Evolutionary conservation across 805 yeast species (phyloP).

Genomic region (Kuraishia floccosa): DNA sequence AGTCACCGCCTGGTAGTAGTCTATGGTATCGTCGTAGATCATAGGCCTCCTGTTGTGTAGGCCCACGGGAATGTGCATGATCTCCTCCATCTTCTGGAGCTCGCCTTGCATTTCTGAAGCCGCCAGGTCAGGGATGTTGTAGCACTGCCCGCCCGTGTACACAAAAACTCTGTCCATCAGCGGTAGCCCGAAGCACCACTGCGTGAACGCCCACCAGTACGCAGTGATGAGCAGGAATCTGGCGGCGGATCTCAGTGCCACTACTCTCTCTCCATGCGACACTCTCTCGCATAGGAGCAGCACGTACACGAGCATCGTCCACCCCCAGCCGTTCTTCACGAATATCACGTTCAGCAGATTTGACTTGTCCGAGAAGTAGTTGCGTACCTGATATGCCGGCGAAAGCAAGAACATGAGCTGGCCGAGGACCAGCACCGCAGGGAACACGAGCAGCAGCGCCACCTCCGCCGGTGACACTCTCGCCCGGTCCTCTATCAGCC

Average conservation of each 20-base stretch:
- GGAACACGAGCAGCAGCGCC: conserved; percentile 14
- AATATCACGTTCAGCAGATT: conserved; percentile 63
- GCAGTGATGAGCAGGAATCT: conserved; percentile 46
- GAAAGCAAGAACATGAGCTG: conserved; percentile 34
- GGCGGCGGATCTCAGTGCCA: conserved; percentile 5
- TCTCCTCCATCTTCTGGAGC: background rate
- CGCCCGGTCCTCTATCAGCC: too few species aligned
- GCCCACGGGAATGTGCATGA: background rate
- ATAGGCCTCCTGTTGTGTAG: background rate
- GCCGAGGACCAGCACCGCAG: conserved; percentile 36
- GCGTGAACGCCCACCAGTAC: conserved; percentile 86
- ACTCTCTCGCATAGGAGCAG: conserved; percentile 7
- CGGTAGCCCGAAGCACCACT: conserved; percentile 78
- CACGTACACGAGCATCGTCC: conserved; percentile 51
- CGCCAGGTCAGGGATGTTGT: conserved; percentile 13
- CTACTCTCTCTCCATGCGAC: too few species aligned
- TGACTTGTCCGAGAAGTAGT: conserved; percentile 47
- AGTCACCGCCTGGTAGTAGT: conserved; percentile 5
- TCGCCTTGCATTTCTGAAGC: background rate
- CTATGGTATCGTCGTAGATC: background rate
- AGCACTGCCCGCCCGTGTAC: conserved; percentile 59
- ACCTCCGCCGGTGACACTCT: too few species aligned
- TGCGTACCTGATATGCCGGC: conserved; percentile 22
- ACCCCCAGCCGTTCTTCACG: conserved; percentile 88
- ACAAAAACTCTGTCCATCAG: conserved; percentile 80